These are phyloP conservation scores for Leccinum rimulosum DNA, from an alignment of 768 basidiomycete genomes.

Conservation along the genomic window DNA sequence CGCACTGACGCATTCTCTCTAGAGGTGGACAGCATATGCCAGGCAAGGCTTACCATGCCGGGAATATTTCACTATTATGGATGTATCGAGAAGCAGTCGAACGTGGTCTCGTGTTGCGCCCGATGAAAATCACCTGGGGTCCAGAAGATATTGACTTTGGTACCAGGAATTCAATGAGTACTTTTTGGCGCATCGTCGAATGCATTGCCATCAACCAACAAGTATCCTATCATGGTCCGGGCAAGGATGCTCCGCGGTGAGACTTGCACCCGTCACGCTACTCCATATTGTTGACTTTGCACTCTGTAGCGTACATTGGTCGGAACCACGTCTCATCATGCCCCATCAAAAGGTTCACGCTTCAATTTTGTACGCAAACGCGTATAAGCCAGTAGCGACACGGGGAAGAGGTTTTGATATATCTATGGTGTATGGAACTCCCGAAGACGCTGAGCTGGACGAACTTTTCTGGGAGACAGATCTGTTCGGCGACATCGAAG, in stretches of 20 bases:
- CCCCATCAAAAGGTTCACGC: neutral
- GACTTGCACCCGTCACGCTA: neutral
- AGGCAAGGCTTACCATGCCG: neutral
- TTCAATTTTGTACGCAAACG: neutral
- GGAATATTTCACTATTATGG: neutral
- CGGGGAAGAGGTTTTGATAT: neutral
- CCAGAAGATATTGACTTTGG: constrained; percentile 17
- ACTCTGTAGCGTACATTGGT: constrained; percentile 2
- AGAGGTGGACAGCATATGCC: constrained; percentile 14
- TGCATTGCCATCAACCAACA: constrained; percentile 14
- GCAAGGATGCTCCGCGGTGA: constrained; percentile 10
- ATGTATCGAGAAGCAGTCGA: neutral
- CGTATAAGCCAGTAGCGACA: neutral
- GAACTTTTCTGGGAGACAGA: constrained; percentile 11
- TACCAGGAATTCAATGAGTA: constrained; percentile 11
- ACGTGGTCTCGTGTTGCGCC: constrained; percentile 7
- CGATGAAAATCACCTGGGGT: constrained; percentile 15
- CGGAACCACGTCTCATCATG: constrained; percentile 13
- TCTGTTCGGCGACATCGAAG: constrained; percentile 10
- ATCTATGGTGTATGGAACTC: neutral
- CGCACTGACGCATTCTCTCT: neutral
- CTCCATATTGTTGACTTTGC: neutral
- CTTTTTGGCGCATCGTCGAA: constrained; percentile 6
- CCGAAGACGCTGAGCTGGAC: neutral
- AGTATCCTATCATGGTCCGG: neutral